Evolutionary conservation across 2,329 filamentous ascomycete genomes (phyloP).

Genomic region (Trichoderma sp.): DNA sequence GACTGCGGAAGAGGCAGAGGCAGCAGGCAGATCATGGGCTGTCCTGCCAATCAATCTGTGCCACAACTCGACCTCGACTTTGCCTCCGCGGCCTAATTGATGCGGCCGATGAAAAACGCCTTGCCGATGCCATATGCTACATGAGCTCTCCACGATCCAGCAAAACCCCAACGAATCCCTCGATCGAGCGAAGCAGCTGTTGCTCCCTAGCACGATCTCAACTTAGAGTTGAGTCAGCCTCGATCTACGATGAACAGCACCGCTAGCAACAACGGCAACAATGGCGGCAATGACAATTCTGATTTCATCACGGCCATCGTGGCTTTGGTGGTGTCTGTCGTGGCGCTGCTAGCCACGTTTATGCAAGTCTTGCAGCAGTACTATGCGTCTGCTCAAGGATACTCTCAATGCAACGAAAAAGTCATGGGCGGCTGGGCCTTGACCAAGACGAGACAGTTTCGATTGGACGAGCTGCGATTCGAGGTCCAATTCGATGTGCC

Average conservation of each 20-base stretch:
- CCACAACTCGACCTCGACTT: not conserved
- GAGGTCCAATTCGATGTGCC: constrained; percentile 50
- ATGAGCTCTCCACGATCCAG: not conserved
- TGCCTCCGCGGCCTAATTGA: not conserved
- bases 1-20: not conserved
- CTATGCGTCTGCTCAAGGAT: constrained; percentile 49
- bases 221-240: not conserved
- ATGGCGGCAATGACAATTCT: constrained; percentile 23
- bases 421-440: constrained; percentile 49
- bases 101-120: not conserved
- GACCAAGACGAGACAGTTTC: constrained; percentile 42
- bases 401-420: constrained; percentile 46
- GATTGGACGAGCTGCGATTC: constrained; percentile 46
- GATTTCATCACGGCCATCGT: constrained; percentile 43
- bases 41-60: not conserved
- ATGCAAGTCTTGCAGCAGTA: constrained; percentile 53
- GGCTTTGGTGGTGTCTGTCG: constrained; percentile 47
- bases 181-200: not conserved
- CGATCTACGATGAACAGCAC: constrained; percentile 12
- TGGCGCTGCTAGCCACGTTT: constrained; percentile 45
- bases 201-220: not conserved
- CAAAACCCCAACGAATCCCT: not conserved
- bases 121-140: not conserved
- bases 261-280: not conserved
- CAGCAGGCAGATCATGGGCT: not conserved